Percentiles rank a stretch among this genome's conserved stretches.
Evolutionary conservation across 2,329 filamentous ascomycete genomes (phyloP).

Genomic region (Pyricularia sp.): DNA sequence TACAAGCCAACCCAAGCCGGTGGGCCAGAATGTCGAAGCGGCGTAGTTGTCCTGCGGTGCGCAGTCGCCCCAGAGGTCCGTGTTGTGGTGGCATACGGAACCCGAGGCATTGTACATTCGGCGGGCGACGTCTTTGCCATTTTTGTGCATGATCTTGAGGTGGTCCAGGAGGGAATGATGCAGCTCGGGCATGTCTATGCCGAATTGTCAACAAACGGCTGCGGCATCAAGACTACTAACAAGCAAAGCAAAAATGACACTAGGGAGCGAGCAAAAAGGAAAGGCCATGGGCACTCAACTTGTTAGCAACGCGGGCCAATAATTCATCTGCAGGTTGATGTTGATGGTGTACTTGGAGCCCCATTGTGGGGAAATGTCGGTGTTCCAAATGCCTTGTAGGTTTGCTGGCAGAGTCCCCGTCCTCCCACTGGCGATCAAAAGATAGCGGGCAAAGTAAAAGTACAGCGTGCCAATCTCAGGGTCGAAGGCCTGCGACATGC

Average conservation of each 20-base stretch:
- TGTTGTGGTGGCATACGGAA: conserved; percentile 13
- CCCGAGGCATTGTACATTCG: conserved; percentile 12
- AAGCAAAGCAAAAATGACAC: no score
- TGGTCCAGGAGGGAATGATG: conserved; percentile 26
- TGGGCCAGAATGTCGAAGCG: conserved; percentile 24
- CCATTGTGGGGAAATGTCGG: conserved; percentile 28
- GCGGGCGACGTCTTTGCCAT: conserved; percentile 9
- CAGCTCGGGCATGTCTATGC: conserved; percentile 17
- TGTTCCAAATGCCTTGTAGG: conserved; percentile 34
- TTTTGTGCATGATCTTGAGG: conserved; percentile 20
- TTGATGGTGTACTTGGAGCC: conserved; percentile 33
- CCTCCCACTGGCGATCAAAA: conserved; percentile 20
- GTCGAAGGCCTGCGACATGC: conserved; percentile 8
- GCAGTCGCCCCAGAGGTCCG: conserved; percentile 13
- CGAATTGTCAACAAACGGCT: no score
- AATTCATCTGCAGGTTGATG: conserved; percentile 32
- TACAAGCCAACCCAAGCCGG: conserved; percentile 29
- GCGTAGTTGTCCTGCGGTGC: conserved; percentile 13
- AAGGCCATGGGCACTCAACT: conserved; percentile 2
- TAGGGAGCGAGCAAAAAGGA: background rate
- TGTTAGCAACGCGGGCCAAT: conserved; percentile 24
- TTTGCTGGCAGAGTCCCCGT: conserved; percentile 27
- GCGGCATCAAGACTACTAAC: fast-evolving
- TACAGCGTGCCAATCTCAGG: conserved; percentile 15
- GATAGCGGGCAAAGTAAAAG: conserved; percentile 22